A percentile compares a stretch with the other conserved stretches of the same genome.
phyloP scores from a whole-genome alignment of 129 eudicot species.

The Escallonia rubra region DNA sequence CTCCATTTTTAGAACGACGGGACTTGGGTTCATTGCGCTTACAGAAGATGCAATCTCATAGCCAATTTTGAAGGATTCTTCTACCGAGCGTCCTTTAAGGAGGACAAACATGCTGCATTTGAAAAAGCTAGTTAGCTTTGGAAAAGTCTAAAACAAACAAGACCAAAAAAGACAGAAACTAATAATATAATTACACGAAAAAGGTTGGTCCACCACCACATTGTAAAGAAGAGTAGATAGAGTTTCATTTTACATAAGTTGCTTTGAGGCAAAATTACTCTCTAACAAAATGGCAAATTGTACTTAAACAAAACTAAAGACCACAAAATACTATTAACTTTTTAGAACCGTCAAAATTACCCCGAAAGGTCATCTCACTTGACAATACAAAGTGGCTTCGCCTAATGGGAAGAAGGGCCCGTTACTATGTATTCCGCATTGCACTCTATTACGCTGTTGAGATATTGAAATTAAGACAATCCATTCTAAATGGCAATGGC shows the following conservation, averaged over 20 bases:
- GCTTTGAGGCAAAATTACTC: too few relatives aligned
- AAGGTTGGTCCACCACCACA: too few relatives aligned
- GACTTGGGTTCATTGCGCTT: conserved; percentile 82
- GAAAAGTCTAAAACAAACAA: background rate
- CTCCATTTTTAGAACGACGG: conserved; percentile 90
- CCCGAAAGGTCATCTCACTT: background rate
- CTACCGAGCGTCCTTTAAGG: conserved; percentile 72
- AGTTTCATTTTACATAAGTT: too few relatives aligned
- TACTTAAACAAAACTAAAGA: too few relatives aligned
- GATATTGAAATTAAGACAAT: conserved; percentile 8
- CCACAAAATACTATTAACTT: too few relatives aligned
- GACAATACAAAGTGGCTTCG: background rate
- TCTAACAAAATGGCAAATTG: too few relatives aligned
- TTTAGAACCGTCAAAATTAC: too few relatives aligned
- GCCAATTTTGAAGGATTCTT: conserved; percentile 76
- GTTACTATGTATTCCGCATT: background rate
- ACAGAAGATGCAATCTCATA: conserved; percentile 75
- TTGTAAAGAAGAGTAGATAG: too few relatives aligned
- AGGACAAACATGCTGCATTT: conserved; percentile 91
- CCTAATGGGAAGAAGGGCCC: background rate
- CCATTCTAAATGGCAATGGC: background rate
- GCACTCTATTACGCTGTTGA: background rate
- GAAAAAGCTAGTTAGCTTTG: background rate
- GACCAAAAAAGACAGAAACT: conserved; percentile 2
- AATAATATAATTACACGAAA: background rate